Base-by-base conservation (phyloP, 768 basidiomycete species). In the Fomitopsis serialis region DNA sequence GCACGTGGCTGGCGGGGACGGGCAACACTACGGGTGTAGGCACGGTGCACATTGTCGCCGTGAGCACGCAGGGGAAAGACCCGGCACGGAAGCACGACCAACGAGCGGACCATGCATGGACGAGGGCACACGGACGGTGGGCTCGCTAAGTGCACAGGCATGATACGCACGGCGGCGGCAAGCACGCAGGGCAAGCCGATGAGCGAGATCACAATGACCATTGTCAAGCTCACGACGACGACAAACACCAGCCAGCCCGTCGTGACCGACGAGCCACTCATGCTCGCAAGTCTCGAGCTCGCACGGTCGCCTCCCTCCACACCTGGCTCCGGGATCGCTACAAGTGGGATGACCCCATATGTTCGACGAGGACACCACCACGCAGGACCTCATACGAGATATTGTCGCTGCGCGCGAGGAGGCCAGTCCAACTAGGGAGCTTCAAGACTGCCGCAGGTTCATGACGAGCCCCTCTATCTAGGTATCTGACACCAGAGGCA, bases 261-360 rank as follows among this genome's bases (percentile, higher is more conserved):
- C 27, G 60, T 63, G 13, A 63, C 60, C 44, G 67, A 70, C 57
- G 60, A 58, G 27, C 65, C 71, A 1, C 63, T 73, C 24, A 60
- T 67, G 32, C 65, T 67, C 54, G 61, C 66, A 0, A 69, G 68
- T 42, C 66, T 72, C 44, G 67, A 67, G 34, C 63, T 66, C 36
- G 62, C 62, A 54, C 68, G 64, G 58, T 67, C 7, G 61, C 64
- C 23, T 59, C 62, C 29, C 58, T 72, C 24, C 59, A 65, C 56
- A 60, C 65, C 60, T 71, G 69, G 70, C 54, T 71, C 53, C 69
- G 67, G 54, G 68, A 63, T 23, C 65, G 64, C 24, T 54, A 63
- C 48, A 66, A 70, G 48, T 69, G 66, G 43, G 59, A 54, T 12
- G 68, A 63, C 22, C 64, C 66, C 48, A 60, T 66, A 54, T 71